These are phyloP conservation scores for Ascochyta lentis DNA, from an alignment of 2,329 filamentous ascomycete species.

Conservation along the genomic window DNA sequence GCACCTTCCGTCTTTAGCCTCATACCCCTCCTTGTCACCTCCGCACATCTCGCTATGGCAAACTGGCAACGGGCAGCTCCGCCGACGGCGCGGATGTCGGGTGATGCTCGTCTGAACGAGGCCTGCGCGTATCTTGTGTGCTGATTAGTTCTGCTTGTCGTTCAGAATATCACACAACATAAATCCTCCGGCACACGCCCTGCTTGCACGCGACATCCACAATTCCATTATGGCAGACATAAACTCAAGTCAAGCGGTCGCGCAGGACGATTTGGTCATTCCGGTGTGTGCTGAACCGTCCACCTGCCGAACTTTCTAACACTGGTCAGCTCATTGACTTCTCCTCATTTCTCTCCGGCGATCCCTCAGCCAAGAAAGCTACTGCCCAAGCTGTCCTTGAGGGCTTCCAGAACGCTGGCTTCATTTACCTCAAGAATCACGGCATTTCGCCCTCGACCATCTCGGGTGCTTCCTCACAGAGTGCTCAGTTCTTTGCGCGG, in stretches of 20 bases:
- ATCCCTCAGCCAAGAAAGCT: conserved; percentile 63
- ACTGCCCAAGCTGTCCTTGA: conserved; percentile 75
- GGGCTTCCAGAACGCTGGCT: conserved; percentile 85
- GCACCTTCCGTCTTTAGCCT: conserved; percentile 34
- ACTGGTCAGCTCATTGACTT: conserved; percentile 75
- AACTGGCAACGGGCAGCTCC: conserved; percentile 29
- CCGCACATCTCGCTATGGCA: conserved; percentile 19
- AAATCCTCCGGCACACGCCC: neutral
- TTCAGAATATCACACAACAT: conserved; percentile 1
- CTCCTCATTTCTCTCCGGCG: conserved; percentile 71
- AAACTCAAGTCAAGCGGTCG: conserved; percentile 44
- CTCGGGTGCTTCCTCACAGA: conserved; percentile 64
- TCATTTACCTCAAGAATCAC: conserved; percentile 86
- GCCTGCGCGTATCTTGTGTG: conserved; percentile 1
- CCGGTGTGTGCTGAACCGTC: conserved; percentile 34
- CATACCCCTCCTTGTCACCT: conserved; percentile 22
- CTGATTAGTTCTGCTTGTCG: neutral
- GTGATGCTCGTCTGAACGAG: conserved; percentile 14
- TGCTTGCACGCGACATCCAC: neutral
- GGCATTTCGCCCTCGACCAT: conserved; percentile 69
- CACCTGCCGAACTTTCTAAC: conserved; percentile 56
- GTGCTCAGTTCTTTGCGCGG: conserved; percentile 49
- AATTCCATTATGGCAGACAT: conserved; percentile 26
- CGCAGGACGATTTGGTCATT: conserved; percentile 49
- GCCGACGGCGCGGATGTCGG: conserved; percentile 18